Base-by-base conservation (phyloP, 257 asterid species). In the Scutellaria minor region DNA sequence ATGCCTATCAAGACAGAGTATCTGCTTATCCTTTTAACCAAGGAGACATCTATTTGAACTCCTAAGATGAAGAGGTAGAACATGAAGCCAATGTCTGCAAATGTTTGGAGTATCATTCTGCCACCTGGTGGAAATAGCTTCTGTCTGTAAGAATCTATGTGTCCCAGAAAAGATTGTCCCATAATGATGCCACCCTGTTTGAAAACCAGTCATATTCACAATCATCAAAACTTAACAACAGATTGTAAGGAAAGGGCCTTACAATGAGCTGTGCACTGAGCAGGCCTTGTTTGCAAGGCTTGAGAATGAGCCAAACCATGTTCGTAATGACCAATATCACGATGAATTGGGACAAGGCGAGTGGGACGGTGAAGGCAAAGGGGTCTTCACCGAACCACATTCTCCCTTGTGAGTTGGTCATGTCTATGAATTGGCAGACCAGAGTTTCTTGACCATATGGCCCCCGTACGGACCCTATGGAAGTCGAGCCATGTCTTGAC, bases 241-340 rank as follows among this genome's bases (percentile, higher is more conserved):
- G 37, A 41, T 14, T 62, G 39, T 42, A 12, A 50, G 62, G 47
- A 12, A 7, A 40, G 22, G 22, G 82, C 73, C 87, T 84, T 85
- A 84, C 91, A 27, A 86, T 68, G 63, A 88, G 87, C 69, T 88
- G 90, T 20, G 87, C 88, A 81, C 79, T 84, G 89, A 84, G 57
- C 77, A 77, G 72, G 54, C 90, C 84, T 72, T 86, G 92, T 68
- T 83, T 86, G 64, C 81, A 66, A 54, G 89, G 90, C 56, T 55
- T 76, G 64, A 86, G 48, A 62, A 80, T 15, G 66, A 53, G 6
- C 72, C 50, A 77, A 10, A 78, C 2, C 50, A 71, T n/a, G 78
- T 79, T 80, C 2, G 82, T 80, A 22, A 80, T 5, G 4, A 70
- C 0, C 52, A 78, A 54, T 58, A 86, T 77, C 55, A 73, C 2